Percentiles rank a stretch among this genome's conserved stretches.
phyloP scores from a whole-genome alignment of 106 monocot genomes.

The Allium sativum region DNA sequence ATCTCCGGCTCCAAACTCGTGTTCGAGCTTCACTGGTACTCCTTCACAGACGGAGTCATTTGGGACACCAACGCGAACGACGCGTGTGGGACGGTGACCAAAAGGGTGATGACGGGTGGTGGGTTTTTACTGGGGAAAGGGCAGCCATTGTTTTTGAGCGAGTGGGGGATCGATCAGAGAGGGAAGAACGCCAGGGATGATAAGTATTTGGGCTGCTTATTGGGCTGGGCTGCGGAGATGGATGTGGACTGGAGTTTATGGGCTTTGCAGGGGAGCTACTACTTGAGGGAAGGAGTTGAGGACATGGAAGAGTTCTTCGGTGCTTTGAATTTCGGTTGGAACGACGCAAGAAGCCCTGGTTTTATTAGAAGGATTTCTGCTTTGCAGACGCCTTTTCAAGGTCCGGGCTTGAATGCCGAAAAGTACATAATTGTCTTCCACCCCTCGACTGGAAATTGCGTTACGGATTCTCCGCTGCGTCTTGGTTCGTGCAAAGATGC shows the following conservation, averaged over 20 bases:
- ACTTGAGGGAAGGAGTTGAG: conserved; percentile 17
- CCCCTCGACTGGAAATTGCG: conserved; percentile 59
- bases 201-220: conserved; percentile 16
- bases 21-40: conserved; percentile 30
- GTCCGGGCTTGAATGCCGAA: conserved; percentile 25
- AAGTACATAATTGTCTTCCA: conserved; percentile 59
- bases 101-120: not conserved
- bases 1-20: conserved; percentile 14
- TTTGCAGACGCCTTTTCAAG: conserved; percentile 18
- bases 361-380: conserved; percentile 10
- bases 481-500: conserved; percentile 45
- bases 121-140: conserved; percentile 13
- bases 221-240: conserved; percentile 17
- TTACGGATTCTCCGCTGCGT: conserved; percentile 11
- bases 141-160: conserved; percentile 15
- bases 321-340: conserved; percentile 13
- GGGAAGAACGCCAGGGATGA: conserved; percentile 16
- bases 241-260: conserved; percentile 35
- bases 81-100: conserved; percentile 1
- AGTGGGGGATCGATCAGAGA: conserved; percentile 24
- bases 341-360: conserved; percentile 4
- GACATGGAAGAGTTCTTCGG: conserved; percentile 30
- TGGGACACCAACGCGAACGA: conserved; percentile 12
- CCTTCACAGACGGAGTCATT: conserved; percentile 11
- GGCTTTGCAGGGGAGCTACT: conserved; percentile 42